Conservation (phyloP, 257 asterid species). For the Plantago elongata region DNA sequence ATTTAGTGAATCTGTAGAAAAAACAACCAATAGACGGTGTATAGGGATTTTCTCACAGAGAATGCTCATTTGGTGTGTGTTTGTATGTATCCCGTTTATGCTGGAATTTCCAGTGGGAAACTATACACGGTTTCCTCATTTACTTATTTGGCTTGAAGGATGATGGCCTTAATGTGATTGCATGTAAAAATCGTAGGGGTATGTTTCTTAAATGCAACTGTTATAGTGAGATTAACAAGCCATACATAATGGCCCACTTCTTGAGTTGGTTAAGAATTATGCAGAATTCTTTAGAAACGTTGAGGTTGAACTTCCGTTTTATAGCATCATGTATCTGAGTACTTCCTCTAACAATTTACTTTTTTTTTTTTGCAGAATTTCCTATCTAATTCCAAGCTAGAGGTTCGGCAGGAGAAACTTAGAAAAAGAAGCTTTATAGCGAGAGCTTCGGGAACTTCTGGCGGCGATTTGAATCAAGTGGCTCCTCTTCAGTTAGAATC, state of each 20-base stretch:
- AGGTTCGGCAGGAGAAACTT: slow-evolving; percentile 40
- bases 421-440: slow-evolving; percentile 43
- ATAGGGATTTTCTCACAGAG: too few relatives aligned
- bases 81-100: too few relatives aligned
- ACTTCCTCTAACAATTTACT: slow-evolving; percentile 15
- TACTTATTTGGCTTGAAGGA: too few relatives aligned
- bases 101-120: too few relatives aligned
- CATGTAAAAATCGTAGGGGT: not conserved
- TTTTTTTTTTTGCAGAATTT: slow-evolving; percentile 37
- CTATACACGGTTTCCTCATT: too few relatives aligned
- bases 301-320: not conserved
- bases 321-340: not conserved
- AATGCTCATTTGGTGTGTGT: too few relatives aligned
- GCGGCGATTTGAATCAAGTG: slow-evolving; percentile 49
- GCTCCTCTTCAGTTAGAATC: slow-evolving; percentile 83
- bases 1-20: too few relatives aligned
- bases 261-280: not conserved
- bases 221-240: not conserved
- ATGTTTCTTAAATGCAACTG: not conserved
- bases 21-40: too few relatives aligned
- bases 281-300: not conserved
- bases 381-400: slow-evolving; percentile 47
- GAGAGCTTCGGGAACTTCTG: slow-evolving; percentile 55
- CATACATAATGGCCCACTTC: not conserved
- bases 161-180: not conserved